These are phyloP conservation scores for Apium graveolens DNA, from an alignment of 129 eudicot genomes.

Conservation along the genomic window DNA sequence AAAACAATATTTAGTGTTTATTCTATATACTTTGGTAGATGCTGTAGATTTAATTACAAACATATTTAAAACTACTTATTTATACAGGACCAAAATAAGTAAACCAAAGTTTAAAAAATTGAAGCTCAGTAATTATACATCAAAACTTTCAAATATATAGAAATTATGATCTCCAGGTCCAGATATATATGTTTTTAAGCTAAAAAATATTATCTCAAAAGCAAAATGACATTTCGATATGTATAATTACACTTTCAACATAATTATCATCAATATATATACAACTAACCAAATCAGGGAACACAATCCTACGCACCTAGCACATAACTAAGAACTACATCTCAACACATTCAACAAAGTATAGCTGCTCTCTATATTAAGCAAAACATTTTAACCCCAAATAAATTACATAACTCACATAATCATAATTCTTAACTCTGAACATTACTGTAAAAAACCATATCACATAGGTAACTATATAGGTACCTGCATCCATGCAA, in stretches of 20 bases:
- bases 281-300: not conserved
- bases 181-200: too few species aligned
- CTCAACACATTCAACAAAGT: not conserved
- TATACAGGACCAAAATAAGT: not conserved
- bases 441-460: not conserved
- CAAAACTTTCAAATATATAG: too few species aligned
- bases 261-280: not conserved
- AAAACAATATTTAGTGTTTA: too few species aligned
- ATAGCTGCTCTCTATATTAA: not conserved
- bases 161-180: too few species aligned
- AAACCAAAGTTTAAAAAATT: not conserved
- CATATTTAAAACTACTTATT: not conserved
- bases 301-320: not conserved
- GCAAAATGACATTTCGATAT: not conserved
- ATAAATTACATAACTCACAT: not conserved
- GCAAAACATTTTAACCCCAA: not conserved
- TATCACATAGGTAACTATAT: too few species aligned
- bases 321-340: not conserved
- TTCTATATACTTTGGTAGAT: too few species aligned
- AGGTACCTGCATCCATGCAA: not conserved
- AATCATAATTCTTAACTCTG: not conserved
- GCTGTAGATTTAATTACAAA: not conserved
- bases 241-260: not conserved
- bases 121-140: too few species aligned
- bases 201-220: too few species aligned